Evolutionary conservation across 495 filamentous ascomycete genomes (phyloP).

Genomic region (Penicillium psychrofluorescens): DNA sequence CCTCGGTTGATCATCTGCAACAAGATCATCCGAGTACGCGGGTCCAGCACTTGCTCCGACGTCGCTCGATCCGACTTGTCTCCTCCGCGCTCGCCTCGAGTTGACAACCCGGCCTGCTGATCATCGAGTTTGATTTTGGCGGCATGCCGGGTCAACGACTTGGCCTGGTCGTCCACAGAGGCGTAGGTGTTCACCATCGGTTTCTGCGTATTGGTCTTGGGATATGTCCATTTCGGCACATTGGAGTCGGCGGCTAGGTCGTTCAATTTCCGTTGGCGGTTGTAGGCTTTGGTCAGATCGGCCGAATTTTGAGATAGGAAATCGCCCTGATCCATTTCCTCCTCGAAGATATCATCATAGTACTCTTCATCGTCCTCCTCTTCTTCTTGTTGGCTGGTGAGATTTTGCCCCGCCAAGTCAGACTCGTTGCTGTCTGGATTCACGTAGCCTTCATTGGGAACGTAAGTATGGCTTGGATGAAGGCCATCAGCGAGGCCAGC

Average conservation of each 20-base stretch:
- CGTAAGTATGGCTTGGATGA: constrained; percentile 43
- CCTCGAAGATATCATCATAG: constrained; percentile 51
- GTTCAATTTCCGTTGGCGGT: constrained; percentile 65
- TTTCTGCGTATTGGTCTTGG: constrained; percentile 79
- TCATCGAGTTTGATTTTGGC: constrained; percentile 81
- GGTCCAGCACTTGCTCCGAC: constrained; percentile 87
- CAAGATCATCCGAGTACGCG: constrained; percentile 88
- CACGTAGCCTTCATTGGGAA: constrained; percentile 50
- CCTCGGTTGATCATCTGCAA: constrained; percentile 88
- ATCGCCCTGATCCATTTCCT: constrained; percentile 51
- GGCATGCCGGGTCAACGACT: constrained; percentile 75
- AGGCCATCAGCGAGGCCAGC: constrained; percentile 38
- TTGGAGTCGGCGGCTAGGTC: constrained; percentile 51
- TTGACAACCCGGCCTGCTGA: constrained; percentile 44
- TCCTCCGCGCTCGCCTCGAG: constrained; percentile 41
- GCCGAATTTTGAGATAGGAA: constrained; percentile 49
- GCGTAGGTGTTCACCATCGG: constrained; percentile 72
- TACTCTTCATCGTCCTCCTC: constrained; percentile 44
- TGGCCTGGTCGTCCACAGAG: constrained; percentile 79
- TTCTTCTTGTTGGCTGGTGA: constrained; percentile 21
- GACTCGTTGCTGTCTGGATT: constrained; percentile 23
- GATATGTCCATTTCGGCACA: constrained; percentile 47
- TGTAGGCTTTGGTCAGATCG: constrained; percentile 85
- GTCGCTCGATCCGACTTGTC: constrained; percentile 93
- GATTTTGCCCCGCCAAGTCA: constrained; percentile 30